phyloP scores from a whole-genome alignment of 1,139 yeast species.

The Suhomyces anneliseae region DNA sequence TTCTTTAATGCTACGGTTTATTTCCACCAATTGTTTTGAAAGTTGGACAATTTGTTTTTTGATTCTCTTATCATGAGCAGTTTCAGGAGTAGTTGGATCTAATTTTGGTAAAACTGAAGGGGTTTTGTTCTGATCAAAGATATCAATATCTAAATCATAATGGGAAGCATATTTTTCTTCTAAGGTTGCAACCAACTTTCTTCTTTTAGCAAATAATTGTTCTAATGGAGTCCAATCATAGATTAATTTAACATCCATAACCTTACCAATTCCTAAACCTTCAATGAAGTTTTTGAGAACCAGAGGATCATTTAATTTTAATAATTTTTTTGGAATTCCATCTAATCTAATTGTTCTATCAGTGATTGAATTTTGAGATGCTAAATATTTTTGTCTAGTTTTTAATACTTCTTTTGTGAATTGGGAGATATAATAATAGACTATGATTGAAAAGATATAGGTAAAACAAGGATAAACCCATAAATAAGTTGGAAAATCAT shows the following conservation, averaged over 20 bases:
- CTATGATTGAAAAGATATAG: constrained; percentile 40
- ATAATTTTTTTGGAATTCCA: constrained; percentile 49
- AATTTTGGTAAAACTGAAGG: constrained; percentile 27
- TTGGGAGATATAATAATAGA: constrained; percentile 33
- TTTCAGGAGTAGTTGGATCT: constrained; percentile 1
- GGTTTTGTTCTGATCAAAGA: constrained; percentile 28
- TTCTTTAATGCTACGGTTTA: constrained; percentile 30
- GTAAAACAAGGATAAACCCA: constrained; percentile 48
- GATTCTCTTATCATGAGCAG: constrained; percentile 4
- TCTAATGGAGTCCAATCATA: constrained; percentile 56
- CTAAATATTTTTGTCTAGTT: constrained; percentile 45
- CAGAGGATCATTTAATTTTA: constrained; percentile 39
- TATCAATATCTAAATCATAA: constrained; percentile 48
- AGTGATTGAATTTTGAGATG: constrained; percentile 45
- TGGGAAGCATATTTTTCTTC: constrained; percentile 49
- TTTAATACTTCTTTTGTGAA: constrained; percentile 39
- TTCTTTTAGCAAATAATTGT: constrained; percentile 39
- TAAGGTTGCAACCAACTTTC: constrained; percentile 30
- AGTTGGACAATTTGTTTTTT: constrained; percentile 19
- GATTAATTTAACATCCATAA: constrained; percentile 52
- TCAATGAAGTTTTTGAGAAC: constrained; percentile 55
- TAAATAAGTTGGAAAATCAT: constrained; percentile 22
- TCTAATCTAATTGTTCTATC: constrained; percentile 48
- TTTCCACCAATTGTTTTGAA: constrained; percentile 22
- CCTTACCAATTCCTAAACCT: constrained; percentile 61